Base-by-base conservation (phyloP, 1,284 basidiomycete genomes). In the Microbotryum violaceum region DNA sequence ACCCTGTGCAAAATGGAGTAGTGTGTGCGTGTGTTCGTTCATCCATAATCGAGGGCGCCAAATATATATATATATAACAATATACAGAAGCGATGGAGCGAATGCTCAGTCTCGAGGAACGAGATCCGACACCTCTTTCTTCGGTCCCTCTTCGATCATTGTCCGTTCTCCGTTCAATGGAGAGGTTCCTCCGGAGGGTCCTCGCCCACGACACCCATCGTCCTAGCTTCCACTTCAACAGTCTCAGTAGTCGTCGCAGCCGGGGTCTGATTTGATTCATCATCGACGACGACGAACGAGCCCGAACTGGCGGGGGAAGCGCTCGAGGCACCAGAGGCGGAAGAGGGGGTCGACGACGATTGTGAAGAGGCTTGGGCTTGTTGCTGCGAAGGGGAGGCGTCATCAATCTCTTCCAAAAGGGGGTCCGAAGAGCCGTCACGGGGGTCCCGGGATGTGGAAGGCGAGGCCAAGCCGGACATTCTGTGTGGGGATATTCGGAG, bases 181-280 rank as follows among this genome's bases (percentile, higher is more conserved):
- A 49, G 10, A 14, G 57, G 29, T 37, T 62, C 61, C 64, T 66
- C 64, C 21, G 64, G 61, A 47, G 64, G 64, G 56, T 66, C 64
- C n/a, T 53, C 31, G n/a, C 53, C 18, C 49, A 33, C 49, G 6
- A 9, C 20, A 21, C 29, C 50, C 56, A 27, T 46, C 57, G 21
- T 21, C n/a, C 25, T 23, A 29, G 9, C 45, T 16, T 29, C 53
- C 20, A 50, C 53, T n/a, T 60, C 42, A 6, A 49, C 60, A 12
- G 49, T 49, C 44, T 23, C 50, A 33, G 12, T 52, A 31, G 37
- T 31, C 54, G 31, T 20, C 44, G 33, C 44, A 57, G n/a, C 23
- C 48, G 14, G 54, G 23, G 33, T 54, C 56, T 1, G 18, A 31
- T 21, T 49, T 52, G 29, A 55, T 27, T 63, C 65, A 18, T 54